A percentile compares a stretch with the other conserved stretches of the same genome.
phyloP scores from a whole-genome alignment of 495 filamentous ascomycete species.

The Podospora tetraspora region DNA sequence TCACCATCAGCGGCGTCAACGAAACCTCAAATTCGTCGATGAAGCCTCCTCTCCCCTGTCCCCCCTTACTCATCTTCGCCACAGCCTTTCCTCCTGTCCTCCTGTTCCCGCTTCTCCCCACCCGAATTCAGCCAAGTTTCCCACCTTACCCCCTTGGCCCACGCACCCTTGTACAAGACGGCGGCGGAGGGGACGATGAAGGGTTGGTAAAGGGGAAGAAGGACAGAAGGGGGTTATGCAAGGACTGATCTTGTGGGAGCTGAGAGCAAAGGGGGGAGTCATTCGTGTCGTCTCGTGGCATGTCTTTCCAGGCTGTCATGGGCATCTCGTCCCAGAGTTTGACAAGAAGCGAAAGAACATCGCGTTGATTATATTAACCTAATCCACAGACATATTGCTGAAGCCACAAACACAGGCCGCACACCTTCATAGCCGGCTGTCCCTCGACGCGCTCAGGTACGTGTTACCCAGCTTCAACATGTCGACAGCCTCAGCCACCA shows the following conservation, averaged over 20 bases:
- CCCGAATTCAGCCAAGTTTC: not conserved
- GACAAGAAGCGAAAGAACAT: not conserved
- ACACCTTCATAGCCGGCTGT: conserved; percentile 38
- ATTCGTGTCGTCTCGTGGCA: too few relatives aligned
- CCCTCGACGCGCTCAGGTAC: conserved; percentile 40
- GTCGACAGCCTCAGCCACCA: conserved; percentile 73
- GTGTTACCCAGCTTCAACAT: conserved; percentile 54
- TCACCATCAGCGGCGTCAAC: too few relatives aligned
- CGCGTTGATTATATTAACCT: not conserved
- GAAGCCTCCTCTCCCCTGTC: too few relatives aligned
- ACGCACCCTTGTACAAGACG: too few relatives aligned
- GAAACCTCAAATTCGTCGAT: too few relatives aligned
- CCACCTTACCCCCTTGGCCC: not conserved
- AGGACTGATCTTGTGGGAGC: too few relatives aligned
- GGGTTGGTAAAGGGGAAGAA: not conserved
- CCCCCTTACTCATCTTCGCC: too few relatives aligned
- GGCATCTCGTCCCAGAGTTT: not conserved
- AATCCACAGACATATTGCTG: not conserved
- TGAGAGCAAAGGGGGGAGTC: too few relatives aligned
- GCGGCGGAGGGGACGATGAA: too few relatives aligned
- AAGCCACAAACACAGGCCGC: not conserved
- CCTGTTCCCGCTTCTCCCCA: not conserved
- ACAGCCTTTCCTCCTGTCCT: not conserved
- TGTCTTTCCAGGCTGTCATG: not conserved
- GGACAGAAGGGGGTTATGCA: too few relatives aligned